Evolutionary conservation across 345 rosid species (phyloP).

Genomic region (Eucalyptus tenuipes): DNA sequence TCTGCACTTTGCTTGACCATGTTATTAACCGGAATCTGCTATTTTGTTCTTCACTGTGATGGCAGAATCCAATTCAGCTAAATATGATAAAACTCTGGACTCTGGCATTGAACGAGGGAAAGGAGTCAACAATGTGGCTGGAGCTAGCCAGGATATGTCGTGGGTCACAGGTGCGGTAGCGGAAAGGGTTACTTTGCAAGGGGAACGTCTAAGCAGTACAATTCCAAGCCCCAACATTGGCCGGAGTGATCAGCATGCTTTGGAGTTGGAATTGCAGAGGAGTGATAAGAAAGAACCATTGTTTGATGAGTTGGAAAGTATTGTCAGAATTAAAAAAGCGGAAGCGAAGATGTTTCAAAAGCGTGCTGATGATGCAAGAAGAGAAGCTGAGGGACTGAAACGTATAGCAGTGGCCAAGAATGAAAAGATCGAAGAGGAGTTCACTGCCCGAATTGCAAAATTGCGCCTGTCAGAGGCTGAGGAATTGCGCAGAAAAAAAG

Average conservation of each 20-base stretch:
- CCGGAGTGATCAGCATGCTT: conserved; percentile 28
- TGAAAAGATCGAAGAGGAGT: conserved; percentile 75
- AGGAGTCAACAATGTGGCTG: conserved; percentile 27
- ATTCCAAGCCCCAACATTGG: conserved; percentile 36
- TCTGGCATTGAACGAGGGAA: conserved; percentile 44
- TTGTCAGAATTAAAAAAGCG: conserved; percentile 73
- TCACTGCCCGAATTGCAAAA: conserved; percentile 38
- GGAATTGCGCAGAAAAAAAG: conserved; percentile 52
- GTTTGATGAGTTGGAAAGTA: conserved; percentile 83
- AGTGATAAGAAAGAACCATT: conserved; percentile 38
- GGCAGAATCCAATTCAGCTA: conserved; percentile 64
- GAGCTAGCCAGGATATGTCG: conserved; percentile 37
- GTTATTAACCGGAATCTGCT: background rate
- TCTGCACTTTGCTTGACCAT: background rate
- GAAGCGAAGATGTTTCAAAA: conserved; percentile 89
- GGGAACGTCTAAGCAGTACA: conserved; percentile 41
- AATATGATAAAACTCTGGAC: conserved; percentile 11
- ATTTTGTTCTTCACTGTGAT: background rate
- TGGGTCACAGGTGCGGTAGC: conserved; percentile 46
- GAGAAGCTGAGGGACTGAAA: conserved; percentile 80
- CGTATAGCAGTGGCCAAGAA: conserved; percentile 63
- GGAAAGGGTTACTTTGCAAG: conserved; percentile 38
- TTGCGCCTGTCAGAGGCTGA: conserved; percentile 47
- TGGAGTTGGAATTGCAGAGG: conserved; percentile 31
- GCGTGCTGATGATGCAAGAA: conserved; percentile 85